Evolutionary conservation across 2,329 filamentous ascomycete species (phyloP).

Genomic region (Pseudohalonectria lignicola): DNA sequence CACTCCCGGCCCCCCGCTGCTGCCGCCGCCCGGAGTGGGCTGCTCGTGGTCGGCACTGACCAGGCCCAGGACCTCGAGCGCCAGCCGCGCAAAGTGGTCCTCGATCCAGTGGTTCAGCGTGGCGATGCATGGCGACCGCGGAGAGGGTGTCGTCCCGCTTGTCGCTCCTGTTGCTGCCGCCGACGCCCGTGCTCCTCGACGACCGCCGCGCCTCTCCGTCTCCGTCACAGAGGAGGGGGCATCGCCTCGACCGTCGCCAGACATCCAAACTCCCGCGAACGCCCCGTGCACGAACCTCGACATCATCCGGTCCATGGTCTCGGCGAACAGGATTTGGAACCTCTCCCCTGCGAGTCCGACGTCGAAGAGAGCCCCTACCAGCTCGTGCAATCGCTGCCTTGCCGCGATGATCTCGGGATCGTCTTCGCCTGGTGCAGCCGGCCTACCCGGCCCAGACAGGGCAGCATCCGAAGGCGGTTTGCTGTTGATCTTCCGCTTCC

Average conservation of each 20-base stretch:
- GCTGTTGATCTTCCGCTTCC: no score
- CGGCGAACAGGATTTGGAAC: constrained; percentile 61
- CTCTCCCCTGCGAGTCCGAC: constrained; percentile 59
- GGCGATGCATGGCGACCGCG: constrained; percentile 41
- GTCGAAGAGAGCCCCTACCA: constrained; percentile 48
- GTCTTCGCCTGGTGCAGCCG: constrained; percentile 1
- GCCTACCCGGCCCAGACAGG: constrained; percentile 2
- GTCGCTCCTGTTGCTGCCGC: no score
- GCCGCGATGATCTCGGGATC: background rate
- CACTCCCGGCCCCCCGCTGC: constrained; percentile 19
- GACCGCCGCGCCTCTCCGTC: background rate
- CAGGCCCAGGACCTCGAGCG: constrained; percentile 46
- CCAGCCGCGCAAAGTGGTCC: constrained; percentile 53
- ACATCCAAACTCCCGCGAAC: constrained; percentile 53
- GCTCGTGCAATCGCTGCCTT: constrained; percentile 37
- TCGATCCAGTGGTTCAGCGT: constrained; percentile 58
- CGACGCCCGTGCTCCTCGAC: constrained; percentile 14
- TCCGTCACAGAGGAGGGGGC: no score
- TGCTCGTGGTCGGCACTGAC: constrained; percentile 12
- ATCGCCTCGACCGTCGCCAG: constrained; percentile 6
- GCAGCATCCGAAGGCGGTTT: background rate
- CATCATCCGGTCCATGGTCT: constrained; percentile 58
- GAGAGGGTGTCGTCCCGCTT: no score
- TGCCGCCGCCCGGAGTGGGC: constrained; percentile 20
- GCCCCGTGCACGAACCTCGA: constrained; percentile 48